Evolutionary conservation across 768 basidiomycete species (phyloP).

Genomic region (Naganishia randhawae): DNA sequence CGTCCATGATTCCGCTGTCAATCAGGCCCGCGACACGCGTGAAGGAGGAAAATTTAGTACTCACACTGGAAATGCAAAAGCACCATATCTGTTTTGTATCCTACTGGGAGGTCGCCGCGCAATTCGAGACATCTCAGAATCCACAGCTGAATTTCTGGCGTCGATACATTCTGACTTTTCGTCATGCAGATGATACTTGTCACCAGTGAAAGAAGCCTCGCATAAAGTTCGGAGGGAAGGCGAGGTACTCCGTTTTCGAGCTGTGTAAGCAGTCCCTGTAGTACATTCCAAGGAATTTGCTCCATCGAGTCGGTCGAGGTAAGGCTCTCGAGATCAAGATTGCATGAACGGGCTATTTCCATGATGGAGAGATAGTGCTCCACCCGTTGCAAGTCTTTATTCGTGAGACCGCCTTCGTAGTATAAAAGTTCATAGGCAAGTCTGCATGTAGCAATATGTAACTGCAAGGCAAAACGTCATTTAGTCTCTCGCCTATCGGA

Average conservation of each 20-base stretch:
- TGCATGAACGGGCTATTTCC: slow-evolving; percentile 6
- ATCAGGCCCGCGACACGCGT: not conserved
- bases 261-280: not conserved
- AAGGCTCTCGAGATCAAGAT: not conserved
- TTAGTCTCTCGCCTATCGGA: not conserved
- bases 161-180: not conserved
- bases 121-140: not conserved
- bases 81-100: not conserved
- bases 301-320: not conserved
- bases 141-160: not conserved
- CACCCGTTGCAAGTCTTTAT: not conserved
- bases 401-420: not conserved
- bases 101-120: not conserved
- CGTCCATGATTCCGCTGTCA: not conserved
- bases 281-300: not conserved
- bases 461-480: not conserved
- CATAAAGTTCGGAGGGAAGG: not conserved
- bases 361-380: not conserved
- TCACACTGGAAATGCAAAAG: slow-evolving; percentile 7
- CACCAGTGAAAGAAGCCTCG: not conserved
- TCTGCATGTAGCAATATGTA: not conserved
- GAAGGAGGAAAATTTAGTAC: not conserved
- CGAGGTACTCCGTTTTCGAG: not conserved
- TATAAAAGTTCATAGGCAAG: not conserved
- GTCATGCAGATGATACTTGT: slow-evolving; percentile 19